Percentiles rank a stretch among this genome's conserved stretches.
These are phyloP conservation scores for Epichloe glyceriae DNA, from an alignment of 2,329 filamentous ascomycete species.

Conservation along the genomic window DNA sequence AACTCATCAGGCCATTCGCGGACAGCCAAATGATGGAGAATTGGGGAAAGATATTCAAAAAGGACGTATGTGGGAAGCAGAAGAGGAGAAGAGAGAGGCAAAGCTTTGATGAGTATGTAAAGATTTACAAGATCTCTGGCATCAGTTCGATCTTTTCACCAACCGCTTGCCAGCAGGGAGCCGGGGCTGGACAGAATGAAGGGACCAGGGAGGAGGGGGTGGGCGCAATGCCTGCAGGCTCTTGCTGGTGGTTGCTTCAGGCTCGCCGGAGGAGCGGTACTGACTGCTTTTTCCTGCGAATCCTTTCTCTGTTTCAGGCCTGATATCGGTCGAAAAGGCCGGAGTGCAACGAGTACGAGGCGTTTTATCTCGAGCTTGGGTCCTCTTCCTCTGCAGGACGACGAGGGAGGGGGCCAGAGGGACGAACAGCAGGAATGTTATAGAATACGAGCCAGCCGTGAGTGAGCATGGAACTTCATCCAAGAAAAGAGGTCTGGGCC, in stretches of 20 bases:
- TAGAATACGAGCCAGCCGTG: background rate
- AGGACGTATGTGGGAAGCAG: background rate
- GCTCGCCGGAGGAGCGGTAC: background rate
- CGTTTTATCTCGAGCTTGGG: background rate
- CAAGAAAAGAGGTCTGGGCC: background rate
- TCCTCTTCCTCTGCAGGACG: background rate
- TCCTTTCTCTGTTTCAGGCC: background rate
- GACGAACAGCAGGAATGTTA: background rate
- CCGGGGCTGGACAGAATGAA: background rate
- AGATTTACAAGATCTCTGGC: conserved; percentile 7
- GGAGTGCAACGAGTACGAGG: background rate
- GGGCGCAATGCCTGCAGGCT: background rate
- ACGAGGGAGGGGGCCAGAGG: background rate
- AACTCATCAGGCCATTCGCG: background rate
- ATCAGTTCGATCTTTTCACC: conserved; percentile 8
- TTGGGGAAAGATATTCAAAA: background rate
- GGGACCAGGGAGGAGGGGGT: conserved; percentile 1
- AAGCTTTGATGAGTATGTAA: background rate
- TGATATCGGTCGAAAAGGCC: background rate
- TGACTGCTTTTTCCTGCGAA: background rate
- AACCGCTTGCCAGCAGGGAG: conserved; percentile 3
- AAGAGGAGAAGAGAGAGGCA: background rate
- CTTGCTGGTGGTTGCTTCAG: background rate
- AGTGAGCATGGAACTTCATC: background rate
- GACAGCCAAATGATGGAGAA: background rate